Evolutionary conservation across 2,329 filamentous ascomycete species (phyloP), one percentile per base, ranked within the genome.

Genomic region (Phialophora verrucosa): DNA sequence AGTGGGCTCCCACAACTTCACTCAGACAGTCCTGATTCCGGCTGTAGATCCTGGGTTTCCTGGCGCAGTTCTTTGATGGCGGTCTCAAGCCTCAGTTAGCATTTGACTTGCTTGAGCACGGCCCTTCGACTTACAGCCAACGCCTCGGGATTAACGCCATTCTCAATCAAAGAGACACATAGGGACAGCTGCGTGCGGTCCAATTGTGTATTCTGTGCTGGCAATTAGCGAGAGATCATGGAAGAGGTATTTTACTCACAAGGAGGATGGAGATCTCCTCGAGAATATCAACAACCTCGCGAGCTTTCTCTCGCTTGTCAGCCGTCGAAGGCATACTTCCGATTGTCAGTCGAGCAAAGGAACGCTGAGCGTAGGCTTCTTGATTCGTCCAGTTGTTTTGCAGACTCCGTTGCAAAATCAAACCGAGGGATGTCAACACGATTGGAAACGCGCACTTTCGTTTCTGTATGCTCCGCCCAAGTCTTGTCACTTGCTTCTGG

Each of bases 151-250:
- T 97, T 97, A 32, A 98, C 92, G 14, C 95, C 95, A 75, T 97
- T 97, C 80, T 99, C 95, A 73, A 99, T 96, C 78, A 99, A 86
- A 62, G 93, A 97, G 67, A 98, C 94, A 79, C 95, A 99, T 69
- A 97, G 91, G 2, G 93, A 97, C 20, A 99, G 84, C 23, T 93
- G 93, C 62, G 93, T 90, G 35, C 94, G 89, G 78, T 97, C 93
- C 54, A 99, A 88, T 70, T 96, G 88, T 69, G 94, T 97, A 80
- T 98, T 97, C 94, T 98, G 67, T 17, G 50, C 35, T 11, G 4
- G 14, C 6, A 54, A 51, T 62, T 35, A 68, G 54, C 59, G 51
- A 59, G 7, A 65, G 23, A 44, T n/a, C 35, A 11, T 17, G 29
- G 14, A 4, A 25, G 23, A n/a, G 17, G 12, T 20, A 29, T 10